Conservation (phyloP, 805 yeast species). For the Candida michaelii region DNA sequence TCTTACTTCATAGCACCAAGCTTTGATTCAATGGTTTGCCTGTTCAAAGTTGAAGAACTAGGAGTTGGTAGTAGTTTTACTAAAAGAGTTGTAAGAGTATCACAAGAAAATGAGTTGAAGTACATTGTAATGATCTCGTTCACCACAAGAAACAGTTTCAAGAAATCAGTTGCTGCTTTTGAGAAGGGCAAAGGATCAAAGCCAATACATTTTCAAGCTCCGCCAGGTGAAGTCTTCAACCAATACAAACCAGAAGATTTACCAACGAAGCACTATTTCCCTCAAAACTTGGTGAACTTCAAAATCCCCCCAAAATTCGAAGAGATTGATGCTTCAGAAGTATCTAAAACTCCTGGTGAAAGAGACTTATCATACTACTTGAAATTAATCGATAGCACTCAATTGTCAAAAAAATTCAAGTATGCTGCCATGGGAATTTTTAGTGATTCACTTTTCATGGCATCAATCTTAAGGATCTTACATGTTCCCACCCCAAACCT, state of each 20-base stretch:
- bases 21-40: constrained; percentile 27
- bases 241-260: constrained; percentile 21
- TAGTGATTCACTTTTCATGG: constrained; percentile 33
- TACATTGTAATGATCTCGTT: constrained; percentile 37
- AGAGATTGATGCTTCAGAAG: constrained; percentile 26
- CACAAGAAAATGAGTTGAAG: constrained; percentile 29
- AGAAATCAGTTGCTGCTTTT: constrained; percentile 15
- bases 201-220: constrained; percentile 34
- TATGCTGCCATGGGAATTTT: constrained; percentile 28
- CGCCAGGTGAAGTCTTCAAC: constrained; percentile 24
- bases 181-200: constrained; percentile 21
- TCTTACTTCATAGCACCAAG: constrained; percentile 41
- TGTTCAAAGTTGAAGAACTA: constrained; percentile 33
- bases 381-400: constrained; percentile 22
- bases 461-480: constrained; percentile 28
- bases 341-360: constrained; percentile 26
- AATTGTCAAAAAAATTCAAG: constrained; percentile 19
- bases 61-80: constrained; percentile 37
- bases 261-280: constrained; percentile 22
- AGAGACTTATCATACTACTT: constrained; percentile 34
- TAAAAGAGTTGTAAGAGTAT: constrained; percentile 30
- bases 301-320: no score
- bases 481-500: constrained; percentile 22
- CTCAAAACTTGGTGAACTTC: constrained; percentile 23
- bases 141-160: constrained; percentile 30